Evolutionary conservation across 805 yeast species (phyloP), one percentile per base, ranked within the genome.

Genomic region (Peterozyma xylosa): DNA sequence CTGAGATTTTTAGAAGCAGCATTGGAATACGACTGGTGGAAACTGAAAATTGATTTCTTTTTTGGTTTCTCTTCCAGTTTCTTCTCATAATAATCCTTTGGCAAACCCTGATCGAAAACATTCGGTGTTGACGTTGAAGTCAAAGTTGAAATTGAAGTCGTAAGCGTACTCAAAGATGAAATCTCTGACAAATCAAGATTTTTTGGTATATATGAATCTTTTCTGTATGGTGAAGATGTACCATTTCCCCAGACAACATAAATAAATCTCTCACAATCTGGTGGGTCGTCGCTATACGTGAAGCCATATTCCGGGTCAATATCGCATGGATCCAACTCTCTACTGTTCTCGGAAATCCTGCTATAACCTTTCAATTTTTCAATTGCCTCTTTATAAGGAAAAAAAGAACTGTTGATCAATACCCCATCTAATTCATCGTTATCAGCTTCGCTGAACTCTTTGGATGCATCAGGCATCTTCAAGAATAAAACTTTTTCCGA

Each of bases 191-290:
- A 21, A 21, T 21, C 27, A 21, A 5, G 27, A 21, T 5, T 21
- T 5, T 21, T 21, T 21, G 27, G 27, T 21, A 7, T 5, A 21
- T 21, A 21, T 21, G 7, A 21, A 21, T 21, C 27, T 21, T 21
- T 21, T 21, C 7, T 21, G 27, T 21, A 21, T 5, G 27, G 27
- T 21, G 27, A 21, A 21, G 27, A 4, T 5, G 27, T 21, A 21
- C 27, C 14, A 29, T 42, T 17, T 11, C 34, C 39, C 45, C 45
- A 43, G 5, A 42, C 21, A 30, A 43, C 30, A 34, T 30, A 38
- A 14, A 43, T 38, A 30, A 38, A 43, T 35, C 45, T 21, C 11
- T 43, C 45, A 35, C 42, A 38, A 32, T 43, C 42, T 10, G 46
- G 46, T 32, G 5, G 5, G 9, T 32, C 34, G 5, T 32, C 14